Evolutionary conservation across 2,329 filamentous ascomycete genomes (phyloP), one percentile per base, ranked within the genome.

Genomic region (Xylariaceae sp.): DNA sequence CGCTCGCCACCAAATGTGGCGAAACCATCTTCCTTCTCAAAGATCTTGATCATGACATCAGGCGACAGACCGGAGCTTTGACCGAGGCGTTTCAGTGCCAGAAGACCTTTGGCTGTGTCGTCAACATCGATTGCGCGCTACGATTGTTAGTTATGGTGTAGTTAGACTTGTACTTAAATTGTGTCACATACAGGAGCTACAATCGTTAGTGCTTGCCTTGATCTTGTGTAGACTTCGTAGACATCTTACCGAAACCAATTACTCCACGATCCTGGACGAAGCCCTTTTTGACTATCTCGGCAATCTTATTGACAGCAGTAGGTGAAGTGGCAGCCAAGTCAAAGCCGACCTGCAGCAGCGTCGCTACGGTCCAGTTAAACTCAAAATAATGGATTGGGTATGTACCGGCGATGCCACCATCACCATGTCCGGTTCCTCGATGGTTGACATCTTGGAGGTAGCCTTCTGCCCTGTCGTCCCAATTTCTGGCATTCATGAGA

Each of bases 401-500:
- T 6, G 33, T n/a, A 16, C 33, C 6, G n/a, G 33, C 8, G 6
- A 36, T n/a, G 6, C 33, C n/a, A 6, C 28, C 6, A 31, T 36
- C 33, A 7, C 33, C 33, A 7, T n/a, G 8, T 16, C 33, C n/a
- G 8, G n/a, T 8, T 9, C 8, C 8, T n/a, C 8, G 12, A 6
- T 36, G 8, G 12, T 37, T 29, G 4, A 28, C 33, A 12, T n/a
- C 11, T 17, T 26, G 6, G 1, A 29, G 33, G 19, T 48, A 37
- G 14, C 2, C 17, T 33, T 60, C 62, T 16, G 59, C 29, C 14
- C 50, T 23, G 3, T 56, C 33, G 11, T 62, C 53, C 59, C 62
- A 64, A 1, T 21, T 14, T 1, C 46, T 37, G 6, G 26, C 17
- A 28, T 60, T 12, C 55, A 64, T 64, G 2, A 62, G 33, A 19